Percentiles rank a stretch among this genome's conserved stretches.
Conservation (phyloP, 805 yeast genomes). For the Saturnispora saitoi region DNA sequence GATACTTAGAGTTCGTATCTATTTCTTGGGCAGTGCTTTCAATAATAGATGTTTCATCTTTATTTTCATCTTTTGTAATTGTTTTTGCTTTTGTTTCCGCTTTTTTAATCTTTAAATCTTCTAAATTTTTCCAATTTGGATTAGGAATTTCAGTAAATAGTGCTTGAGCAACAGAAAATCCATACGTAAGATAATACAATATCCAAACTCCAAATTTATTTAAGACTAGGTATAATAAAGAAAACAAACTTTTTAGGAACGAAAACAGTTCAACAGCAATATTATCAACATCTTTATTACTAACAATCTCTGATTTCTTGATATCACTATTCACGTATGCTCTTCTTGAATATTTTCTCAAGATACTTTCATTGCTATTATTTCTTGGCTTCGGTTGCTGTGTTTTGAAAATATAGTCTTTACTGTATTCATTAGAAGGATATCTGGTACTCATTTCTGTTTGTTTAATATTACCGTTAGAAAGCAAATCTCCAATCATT, state of each 20-base stretch:
- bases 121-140: constrained; percentile 13
- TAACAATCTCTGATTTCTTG: not conserved
- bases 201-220: constrained; percentile 22
- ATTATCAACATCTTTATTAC: constrained; percentile 3
- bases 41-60: constrained; percentile 4
- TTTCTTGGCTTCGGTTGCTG: not conserved
- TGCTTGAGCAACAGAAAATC: constrained; percentile 12
- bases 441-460: not conserved
- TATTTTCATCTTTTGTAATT: constrained; percentile 3
- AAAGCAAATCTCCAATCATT: constrained; percentile 3
- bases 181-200: constrained; percentile 15
- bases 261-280: not conserved
- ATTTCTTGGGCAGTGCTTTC: constrained; percentile 5
- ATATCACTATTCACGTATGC: not conserved
- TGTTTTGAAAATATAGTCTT: not conserved
- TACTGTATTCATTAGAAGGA: not conserved
- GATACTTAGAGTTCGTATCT: not conserved
- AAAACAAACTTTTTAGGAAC: constrained; percentile 17
- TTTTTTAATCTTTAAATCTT: not conserved
- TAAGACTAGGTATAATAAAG: constrained; percentile 16
- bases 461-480: not conserved
- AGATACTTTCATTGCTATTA: not conserved
- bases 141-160: constrained; percentile 21
- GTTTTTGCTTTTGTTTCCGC: not conserved
- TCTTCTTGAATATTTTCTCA: constrained; percentile 6